Percentiles rank a stretch among this genome's conserved stretches.
These are phyloP conservation scores for Xylariaceae sp. DNA, from an alignment of 2,329 filamentous ascomycete species.

Conservation along the genomic window DNA sequence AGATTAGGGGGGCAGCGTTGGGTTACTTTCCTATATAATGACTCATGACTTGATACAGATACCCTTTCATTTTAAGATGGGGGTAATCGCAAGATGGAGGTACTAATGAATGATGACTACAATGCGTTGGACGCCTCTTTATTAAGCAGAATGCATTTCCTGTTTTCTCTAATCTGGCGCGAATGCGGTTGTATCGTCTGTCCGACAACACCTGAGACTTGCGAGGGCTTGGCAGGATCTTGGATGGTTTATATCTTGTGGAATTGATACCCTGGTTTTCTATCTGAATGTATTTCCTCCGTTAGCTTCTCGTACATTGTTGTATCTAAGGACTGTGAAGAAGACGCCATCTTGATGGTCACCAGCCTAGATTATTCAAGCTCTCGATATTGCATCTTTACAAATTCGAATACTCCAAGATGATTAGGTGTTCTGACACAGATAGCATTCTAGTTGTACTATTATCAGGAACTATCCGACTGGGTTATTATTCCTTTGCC, in stretches of 20 bases:
- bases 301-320: slow-evolving; percentile 31
- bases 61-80: slow-evolving; percentile 45
- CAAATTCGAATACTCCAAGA: no score
- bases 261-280: slow-evolving; percentile 39
- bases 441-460: no score
- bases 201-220: slow-evolving; percentile 6
- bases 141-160: slow-evolving; percentile 10
- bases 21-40: slow-evolving; percentile 37
- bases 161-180: background rate
- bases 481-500: no score
- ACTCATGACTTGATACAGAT: slow-evolving; percentile 42
- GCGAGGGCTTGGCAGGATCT: slow-evolving; percentile 8
- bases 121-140: slow-evolving; percentile 22
- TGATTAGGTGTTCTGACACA: no score
- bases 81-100: slow-evolving; percentile 41
- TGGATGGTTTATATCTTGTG: slow-evolving; percentile 22
- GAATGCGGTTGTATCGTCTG: slow-evolving; percentile 5
- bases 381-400: no score
- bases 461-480: no score
- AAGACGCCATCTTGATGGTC: no score
- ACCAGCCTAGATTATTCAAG: no score
- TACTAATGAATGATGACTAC: slow-evolving; percentile 31
- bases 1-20: slow-evolving; percentile 8
- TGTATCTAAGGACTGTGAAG: no score
- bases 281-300: slow-evolving; percentile 23